A percentile compares a stretch with the other conserved stretches of the same genome.
Evolutionary conservation across 2,329 filamentous ascomycete genomes (phyloP).

Genomic region (Anthostomella pinea): DNA sequence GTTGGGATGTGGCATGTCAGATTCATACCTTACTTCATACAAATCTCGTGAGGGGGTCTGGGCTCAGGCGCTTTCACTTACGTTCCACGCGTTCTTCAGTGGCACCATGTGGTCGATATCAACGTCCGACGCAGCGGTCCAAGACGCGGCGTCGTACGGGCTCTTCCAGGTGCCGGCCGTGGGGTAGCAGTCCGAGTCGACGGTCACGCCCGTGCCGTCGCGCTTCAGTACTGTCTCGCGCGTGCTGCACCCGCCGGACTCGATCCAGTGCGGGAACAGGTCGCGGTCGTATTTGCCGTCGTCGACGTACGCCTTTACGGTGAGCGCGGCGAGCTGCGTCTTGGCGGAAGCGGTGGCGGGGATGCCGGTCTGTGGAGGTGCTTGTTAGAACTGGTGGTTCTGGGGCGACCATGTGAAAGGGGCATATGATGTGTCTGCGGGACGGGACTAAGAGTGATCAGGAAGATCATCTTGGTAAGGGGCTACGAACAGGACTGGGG

Average conservation of each 20-base stretch:
- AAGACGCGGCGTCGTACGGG: constrained; percentile 71
- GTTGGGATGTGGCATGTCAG: not conserved
- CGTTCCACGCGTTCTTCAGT: constrained; percentile 78
- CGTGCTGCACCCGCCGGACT: constrained; percentile 58
- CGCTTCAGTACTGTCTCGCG: constrained; percentile 70
- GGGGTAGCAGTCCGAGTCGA: constrained; percentile 57
- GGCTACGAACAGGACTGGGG: too few species aligned
- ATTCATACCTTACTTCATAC: not conserved
- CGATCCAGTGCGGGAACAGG: constrained; percentile 18
- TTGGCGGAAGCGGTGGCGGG: constrained; percentile 48
- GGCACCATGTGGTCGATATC: constrained; percentile 86
- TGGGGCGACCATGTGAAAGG: too few species aligned
- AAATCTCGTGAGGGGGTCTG: not conserved
- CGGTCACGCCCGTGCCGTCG: constrained; percentile 64
- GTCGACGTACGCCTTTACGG: constrained; percentile 10
- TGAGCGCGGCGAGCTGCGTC: constrained; percentile 6
- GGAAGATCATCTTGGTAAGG: too few species aligned
- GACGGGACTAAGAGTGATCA: too few species aligned
- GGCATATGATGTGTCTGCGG: too few species aligned
- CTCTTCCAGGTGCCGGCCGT: constrained; percentile 67
- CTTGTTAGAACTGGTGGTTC: too few species aligned
- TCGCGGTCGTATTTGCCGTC: constrained; percentile 16
- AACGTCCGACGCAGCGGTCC: constrained; percentile 65
- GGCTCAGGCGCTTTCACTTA: too few species aligned
- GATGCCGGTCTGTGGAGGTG: constrained; percentile 62